Evolutionary conservation across 2,329 filamentous ascomycete species (phyloP).

Genomic region (Epicoccum sorghinum): DNA sequence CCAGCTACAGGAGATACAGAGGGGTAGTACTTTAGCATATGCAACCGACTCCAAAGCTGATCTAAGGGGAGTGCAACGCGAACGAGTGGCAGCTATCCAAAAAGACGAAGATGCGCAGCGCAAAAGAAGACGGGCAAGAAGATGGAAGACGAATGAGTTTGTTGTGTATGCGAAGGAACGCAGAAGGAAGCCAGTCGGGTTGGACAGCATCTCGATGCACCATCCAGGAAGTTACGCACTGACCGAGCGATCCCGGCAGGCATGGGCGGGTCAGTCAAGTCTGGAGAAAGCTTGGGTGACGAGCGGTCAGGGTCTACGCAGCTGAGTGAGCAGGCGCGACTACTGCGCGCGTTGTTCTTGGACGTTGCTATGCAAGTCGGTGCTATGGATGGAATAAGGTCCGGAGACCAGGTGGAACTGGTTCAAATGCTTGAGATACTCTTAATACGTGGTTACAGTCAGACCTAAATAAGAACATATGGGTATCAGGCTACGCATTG

Average conservation of each 20-base stretch:
- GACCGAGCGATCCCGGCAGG: conserved; percentile 19
- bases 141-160: conserved; percentile 49
- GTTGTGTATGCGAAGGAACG: conserved; percentile 23
- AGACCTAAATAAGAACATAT: too few relatives aligned
- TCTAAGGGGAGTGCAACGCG: conserved; percentile 32
- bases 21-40: not conserved
- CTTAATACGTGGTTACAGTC: too few relatives aligned
- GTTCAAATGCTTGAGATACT: too few relatives aligned
- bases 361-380: too few relatives aligned
- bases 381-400: too few relatives aligned
- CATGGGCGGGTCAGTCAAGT: conserved; percentile 10
- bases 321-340: too few relatives aligned
- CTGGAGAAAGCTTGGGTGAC: not conserved
- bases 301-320: too few relatives aligned
- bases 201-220: conserved; percentile 29
- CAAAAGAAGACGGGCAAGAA: conserved; percentile 47
- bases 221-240: conserved; percentile 15
- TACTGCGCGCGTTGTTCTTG: too few relatives aligned
- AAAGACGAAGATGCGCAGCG: conserved; percentile 45
- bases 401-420: too few relatives aligned
- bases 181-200: conserved; percentile 25
- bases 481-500: not conserved
- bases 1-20: not conserved
- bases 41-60: conserved; percentile 40
- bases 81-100: conserved; percentile 49